Evolutionary conservation across 192 early-diverging fungal genomes (phyloP).

Genomic region (Thamnidium elegans): DNA sequence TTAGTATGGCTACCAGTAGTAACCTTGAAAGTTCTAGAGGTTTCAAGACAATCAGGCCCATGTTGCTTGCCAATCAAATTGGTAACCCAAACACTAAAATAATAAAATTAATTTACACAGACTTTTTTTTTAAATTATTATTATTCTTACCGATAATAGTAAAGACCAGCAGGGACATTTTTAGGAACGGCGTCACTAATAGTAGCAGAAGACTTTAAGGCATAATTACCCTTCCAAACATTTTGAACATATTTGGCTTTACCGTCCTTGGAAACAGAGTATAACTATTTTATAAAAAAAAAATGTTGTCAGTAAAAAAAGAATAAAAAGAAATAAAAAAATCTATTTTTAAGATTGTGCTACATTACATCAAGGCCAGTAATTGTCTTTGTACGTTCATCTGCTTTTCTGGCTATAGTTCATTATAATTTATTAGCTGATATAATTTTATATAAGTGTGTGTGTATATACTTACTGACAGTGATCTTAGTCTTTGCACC

Average conservation of each 20-base stretch:
- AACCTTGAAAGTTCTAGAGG: constrained; percentile 35
- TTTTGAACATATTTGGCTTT: constrained; percentile 31
- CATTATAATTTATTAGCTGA: not conserved
- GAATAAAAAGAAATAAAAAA: not conserved
- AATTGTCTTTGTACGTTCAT: constrained; percentile 21
- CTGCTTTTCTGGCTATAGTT: constrained; percentile 17
- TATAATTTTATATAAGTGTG: not conserved
- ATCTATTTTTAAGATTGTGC: not conserved
- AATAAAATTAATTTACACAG: not conserved
- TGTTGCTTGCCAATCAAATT: constrained; percentile 29
- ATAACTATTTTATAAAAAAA: constrained; percentile 16
- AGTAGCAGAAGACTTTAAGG: constrained; percentile 25
- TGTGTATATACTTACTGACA: constrained; percentile 20
- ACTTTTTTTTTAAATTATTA: not conserved
- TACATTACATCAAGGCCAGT: constrained; percentile 33
- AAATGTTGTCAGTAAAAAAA: not conserved
- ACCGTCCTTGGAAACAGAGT: constrained; percentile 20
- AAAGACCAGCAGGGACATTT: constrained; percentile 28
- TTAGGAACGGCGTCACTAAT: constrained; percentile 22
- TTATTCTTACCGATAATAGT: constrained; percentile 33
- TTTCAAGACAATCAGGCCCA: constrained; percentile 33
- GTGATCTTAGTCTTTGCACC: constrained; percentile 23
- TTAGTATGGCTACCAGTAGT: constrained; percentile 26
- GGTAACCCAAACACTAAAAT: constrained; percentile 36
- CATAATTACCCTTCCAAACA: constrained; percentile 28